Base-by-base conservation (phyloP, 2,329 filamentous ascomycete species). In the Phialophora macrospora region DNA sequence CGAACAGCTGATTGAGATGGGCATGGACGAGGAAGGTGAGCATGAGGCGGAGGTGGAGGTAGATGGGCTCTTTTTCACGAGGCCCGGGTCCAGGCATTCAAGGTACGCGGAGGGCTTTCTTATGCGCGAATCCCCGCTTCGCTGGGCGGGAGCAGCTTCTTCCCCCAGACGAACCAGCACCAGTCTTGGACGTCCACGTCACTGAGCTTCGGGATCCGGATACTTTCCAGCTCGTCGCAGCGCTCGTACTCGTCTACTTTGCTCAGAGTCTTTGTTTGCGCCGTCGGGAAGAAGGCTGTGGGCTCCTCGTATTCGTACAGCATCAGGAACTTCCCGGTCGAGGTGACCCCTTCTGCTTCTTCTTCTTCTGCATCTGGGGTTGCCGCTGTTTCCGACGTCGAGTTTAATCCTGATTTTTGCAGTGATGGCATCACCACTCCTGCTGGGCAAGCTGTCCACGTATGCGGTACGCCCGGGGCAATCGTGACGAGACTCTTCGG, bases 271-370 rank as follows among this genome's bases (percentile, higher is more conserved):
- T 55, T 28, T 6, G 52, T 65, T 56, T 69, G 67, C 32, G 24
- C 58, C 2, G 65, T 69, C 12, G 65, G 67, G 32, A 63, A 67
- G 48, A 69, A 69, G 6, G 65, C 60, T n/a, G 62, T 69, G 48
- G 63, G 58, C 17, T 67, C 65, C 22, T 69, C 63, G 44, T 69
- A 69, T 46, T 69, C 67, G 55, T 67, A 68, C 20, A 68, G 48
- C 65, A 68, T 66, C n/a, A 70, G 60, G 49, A 70, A 68, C 24
- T 26, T 62, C 17, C 68, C 65, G 1, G 63, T 56, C 3, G 64
- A 67, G n/a, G 49, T 51, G n/a, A 52, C 28, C 6, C 34, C 34
- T 30, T 22, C 34, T 26, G 41, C 8, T 44, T 22, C n/a, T 41
- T 12, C 24, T 3, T 24, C 24, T 24, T 24, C 28, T 20, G 26